These are phyloP conservation scores for Pontederia paniculata DNA, from an alignment of 176 grass and related monocot genomes.

Conservation along the genomic window DNA sequence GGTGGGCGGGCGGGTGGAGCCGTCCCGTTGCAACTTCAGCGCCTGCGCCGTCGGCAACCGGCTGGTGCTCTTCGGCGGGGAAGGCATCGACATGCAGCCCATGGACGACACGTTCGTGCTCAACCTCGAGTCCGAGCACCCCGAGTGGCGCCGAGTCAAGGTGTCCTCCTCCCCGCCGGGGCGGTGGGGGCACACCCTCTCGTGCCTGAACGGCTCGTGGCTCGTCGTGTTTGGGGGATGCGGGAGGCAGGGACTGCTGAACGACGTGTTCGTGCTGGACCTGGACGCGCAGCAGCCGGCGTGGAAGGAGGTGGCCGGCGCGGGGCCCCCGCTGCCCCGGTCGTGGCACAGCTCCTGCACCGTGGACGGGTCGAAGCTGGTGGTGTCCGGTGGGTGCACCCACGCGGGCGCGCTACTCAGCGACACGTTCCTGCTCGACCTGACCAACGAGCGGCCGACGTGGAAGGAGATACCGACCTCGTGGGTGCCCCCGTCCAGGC, in stretches of 20 bases:
- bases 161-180: slow-evolving; percentile 80
- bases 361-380: slow-evolving; percentile 75
- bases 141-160: slow-evolving; percentile 76
- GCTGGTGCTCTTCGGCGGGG: slow-evolving; percentile 85
- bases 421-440: slow-evolving; percentile 74
- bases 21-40: slow-evolving; percentile 93
- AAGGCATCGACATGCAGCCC: slow-evolving; percentile 92
- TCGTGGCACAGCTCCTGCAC: slow-evolving; percentile 99
- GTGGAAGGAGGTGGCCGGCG: slow-evolving; percentile 62
- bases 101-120: slow-evolving; percentile 98
- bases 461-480: slow-evolving; percentile 74
- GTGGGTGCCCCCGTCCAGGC: slow-evolving; percentile 61
- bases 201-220: slow-evolving; percentile 86
- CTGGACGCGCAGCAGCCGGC: slow-evolving; percentile 80
- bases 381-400: slow-evolving; percentile 81
- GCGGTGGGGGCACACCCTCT: slow-evolving; percentile 86
- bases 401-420: slow-evolving; percentile 77
- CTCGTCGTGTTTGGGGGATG: slow-evolving; percentile 91
- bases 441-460: slow-evolving; percentile 64
- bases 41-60: slow-evolving; percentile 83
- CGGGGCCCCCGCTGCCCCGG: slow-evolving; percentile 48
- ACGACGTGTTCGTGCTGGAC: slow-evolving; percentile 82
- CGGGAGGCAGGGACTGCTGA: slow-evolving; percentile 67
- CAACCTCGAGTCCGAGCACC: slow-evolving; percentile 63
- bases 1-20: slow-evolving; percentile 76